A percentile compares a stretch with the other conserved stretches of the same genome.
Conservation (phyloP, 1,284 basidiomycete species). For the Hypsizygus ulmarius region DNA sequence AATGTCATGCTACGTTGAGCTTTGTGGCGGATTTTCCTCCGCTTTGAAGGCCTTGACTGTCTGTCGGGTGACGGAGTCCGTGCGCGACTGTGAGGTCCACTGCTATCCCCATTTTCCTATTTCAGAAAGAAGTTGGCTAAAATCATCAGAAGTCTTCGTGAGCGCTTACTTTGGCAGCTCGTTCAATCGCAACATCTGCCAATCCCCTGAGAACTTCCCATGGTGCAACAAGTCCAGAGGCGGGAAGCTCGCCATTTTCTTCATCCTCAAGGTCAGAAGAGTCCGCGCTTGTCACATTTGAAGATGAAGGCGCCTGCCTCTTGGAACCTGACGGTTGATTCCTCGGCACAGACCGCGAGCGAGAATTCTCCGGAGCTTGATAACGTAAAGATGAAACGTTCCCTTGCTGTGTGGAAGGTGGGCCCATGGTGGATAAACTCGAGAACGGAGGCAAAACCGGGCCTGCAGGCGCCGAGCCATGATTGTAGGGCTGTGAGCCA, state of each 20-base stretch:
- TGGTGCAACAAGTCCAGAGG: constrained; percentile 75
- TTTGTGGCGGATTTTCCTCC: constrained; percentile 65
- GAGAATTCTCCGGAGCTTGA: constrained; percentile 43
- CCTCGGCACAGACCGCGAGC: constrained; percentile 37
- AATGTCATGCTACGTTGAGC: constrained; percentile 51
- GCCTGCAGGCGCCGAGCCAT: constrained; percentile 33
- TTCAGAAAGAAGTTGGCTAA: constrained; percentile 15
- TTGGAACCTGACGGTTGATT: constrained; percentile 49
- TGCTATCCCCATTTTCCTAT: constrained; percentile 72
- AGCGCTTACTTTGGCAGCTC: constrained; percentile 63
- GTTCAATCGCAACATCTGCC: constrained; percentile 75
- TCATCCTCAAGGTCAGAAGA: constrained; percentile 76
- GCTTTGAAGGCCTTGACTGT: constrained; percentile 63
- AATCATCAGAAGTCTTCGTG: constrained; percentile 7
- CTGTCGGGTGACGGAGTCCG: constrained; percentile 69
- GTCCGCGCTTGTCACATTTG: constrained; percentile 69
- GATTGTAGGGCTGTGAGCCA: constrained; percentile 28
- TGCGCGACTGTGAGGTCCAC: constrained; percentile 70
- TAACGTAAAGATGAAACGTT: constrained; percentile 61
- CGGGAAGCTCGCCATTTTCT: constrained; percentile 73
- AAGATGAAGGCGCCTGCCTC: constrained; percentile 55
- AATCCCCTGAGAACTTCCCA: constrained; percentile 80
- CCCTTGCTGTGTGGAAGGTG: constrained; percentile 38
- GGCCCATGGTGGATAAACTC: constrained; percentile 58
- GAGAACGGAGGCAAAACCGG: constrained; percentile 71